These are phyloP conservation scores for Pleodorina starrii DNA, from an alignment of 139 green algal species.

Conservation along the genomic window DNA sequence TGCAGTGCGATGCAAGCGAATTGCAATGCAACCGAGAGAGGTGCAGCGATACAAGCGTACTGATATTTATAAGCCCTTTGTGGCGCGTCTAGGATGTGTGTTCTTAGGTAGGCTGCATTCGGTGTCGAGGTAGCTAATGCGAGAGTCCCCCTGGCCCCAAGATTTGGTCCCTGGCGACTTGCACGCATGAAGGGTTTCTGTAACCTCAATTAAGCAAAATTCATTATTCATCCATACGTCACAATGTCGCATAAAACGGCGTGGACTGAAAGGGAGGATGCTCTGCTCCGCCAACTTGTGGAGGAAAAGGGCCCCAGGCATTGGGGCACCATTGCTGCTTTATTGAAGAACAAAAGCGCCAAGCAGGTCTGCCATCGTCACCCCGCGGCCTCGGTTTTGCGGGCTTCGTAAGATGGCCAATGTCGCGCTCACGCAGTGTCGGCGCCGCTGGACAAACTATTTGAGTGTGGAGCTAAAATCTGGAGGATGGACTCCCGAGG, in stretches of 20 bases:
- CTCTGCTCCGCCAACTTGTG: conserved; percentile 69
- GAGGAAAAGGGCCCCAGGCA: conserved; percentile 75
- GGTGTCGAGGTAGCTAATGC: too few species aligned
- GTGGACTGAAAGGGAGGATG: conserved; percentile 67
- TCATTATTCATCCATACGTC: neutral
- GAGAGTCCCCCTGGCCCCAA: too few species aligned
- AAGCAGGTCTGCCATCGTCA: conserved; percentile 71
- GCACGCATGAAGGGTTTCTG: too few species aligned
- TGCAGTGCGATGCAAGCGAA: too few species aligned
- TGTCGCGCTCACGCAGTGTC: conserved; percentile 58
- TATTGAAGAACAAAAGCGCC: conserved; percentile 71
- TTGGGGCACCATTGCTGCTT: conserved; percentile 73
- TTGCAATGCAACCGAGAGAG: too few species aligned
- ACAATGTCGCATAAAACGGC: neutral
- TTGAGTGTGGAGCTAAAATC: conserved; percentile 81
- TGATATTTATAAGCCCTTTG: too few species aligned
- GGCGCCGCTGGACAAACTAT: conserved; percentile 83
- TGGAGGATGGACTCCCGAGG: conserved; percentile 62
- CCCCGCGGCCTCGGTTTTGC: neutral
- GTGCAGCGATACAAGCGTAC: too few species aligned
- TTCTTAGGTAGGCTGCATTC: too few species aligned
- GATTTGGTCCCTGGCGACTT: too few species aligned
- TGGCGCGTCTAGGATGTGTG: too few species aligned
- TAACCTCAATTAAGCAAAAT: too few species aligned
- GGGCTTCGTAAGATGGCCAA: neutral